These are phyloP conservation scores for Zymoseptoria pseudotritici DNA, from an alignment of 2,329 filamentous ascomycete species.

Conservation along the genomic window DNA sequence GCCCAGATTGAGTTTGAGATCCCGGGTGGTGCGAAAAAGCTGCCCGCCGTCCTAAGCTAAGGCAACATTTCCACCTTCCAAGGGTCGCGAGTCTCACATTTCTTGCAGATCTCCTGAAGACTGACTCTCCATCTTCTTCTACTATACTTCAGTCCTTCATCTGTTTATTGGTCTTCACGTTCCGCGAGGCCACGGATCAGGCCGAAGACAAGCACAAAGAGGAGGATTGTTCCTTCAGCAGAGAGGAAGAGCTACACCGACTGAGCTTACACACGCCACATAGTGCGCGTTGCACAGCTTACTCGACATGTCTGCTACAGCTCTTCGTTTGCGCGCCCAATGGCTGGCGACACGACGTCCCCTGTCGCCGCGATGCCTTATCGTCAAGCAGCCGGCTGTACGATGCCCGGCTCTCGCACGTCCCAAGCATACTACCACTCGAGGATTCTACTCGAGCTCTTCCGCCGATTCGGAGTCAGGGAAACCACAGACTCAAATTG, in stretches of 20 bases:
- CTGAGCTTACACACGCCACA: too few species aligned
- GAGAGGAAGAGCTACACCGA: not conserved
- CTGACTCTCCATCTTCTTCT: not conserved
- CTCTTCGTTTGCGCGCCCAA: conserved; percentile 26
- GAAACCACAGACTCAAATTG: conserved; percentile 16
- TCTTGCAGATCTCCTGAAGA: not conserved
- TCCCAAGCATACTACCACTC: conserved; percentile 6
- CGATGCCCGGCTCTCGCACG: conserved; percentile 1
- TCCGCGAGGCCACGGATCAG: not conserved
- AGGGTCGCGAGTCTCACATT: not conserved
- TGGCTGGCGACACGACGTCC: conserved; percentile 27
- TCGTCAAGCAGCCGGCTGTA: conserved; percentile 11
- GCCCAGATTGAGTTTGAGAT: not conserved
- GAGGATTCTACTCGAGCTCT: conserved; percentile 26
- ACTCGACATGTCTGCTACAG: conserved; percentile 19
- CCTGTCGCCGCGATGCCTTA: conserved; percentile 23
- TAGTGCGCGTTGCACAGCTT: not conserved
- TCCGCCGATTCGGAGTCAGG: conserved; percentile 18
- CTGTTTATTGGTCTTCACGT: not conserved
- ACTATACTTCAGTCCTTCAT: not conserved
- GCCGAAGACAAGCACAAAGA: not conserved
- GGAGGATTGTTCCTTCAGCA: not conserved
- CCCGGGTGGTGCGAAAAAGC: not conserved
- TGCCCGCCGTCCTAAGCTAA: not conserved
- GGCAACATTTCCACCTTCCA: too few species aligned